phyloP scores from a whole-genome alignment of 352 stramenopile genomes.

The Globisporangium alternatum region DNA sequence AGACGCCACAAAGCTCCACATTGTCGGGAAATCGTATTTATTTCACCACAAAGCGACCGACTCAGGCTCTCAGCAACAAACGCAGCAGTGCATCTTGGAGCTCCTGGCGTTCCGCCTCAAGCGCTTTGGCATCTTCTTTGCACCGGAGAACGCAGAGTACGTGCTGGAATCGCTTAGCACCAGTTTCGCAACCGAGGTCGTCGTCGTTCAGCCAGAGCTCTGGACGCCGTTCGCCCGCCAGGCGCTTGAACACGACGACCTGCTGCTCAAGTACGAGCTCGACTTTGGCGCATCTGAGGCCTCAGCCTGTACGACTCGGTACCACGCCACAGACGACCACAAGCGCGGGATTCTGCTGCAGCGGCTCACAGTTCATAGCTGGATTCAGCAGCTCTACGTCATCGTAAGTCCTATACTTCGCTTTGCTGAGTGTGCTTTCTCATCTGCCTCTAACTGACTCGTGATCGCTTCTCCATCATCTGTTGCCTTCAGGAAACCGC shows the following conservation, averaged over 20 bases:
- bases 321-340: not conserved
- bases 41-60: constrained; percentile 33
- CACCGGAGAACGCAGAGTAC: constrained; percentile 22
- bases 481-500: constrained; percentile 2
- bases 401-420: constrained; percentile 17
- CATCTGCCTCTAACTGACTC: not conserved
- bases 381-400: constrained; percentile 25
- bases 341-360: not conserved
- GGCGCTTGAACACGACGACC: constrained; percentile 18
- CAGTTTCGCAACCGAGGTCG: not conserved
- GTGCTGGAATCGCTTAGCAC: constrained; percentile 2
- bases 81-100: constrained; percentile 10
- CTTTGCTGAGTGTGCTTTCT: not conserved
- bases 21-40: constrained; percentile 35
- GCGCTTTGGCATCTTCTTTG: constrained; percentile 35
- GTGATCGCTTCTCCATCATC: not conserved
- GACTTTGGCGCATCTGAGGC: constrained; percentile 1
- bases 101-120: constrained; percentile 23
- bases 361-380: constrained; percentile 17
- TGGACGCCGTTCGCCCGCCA: constrained; percentile 30
- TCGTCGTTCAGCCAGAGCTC: constrained; percentile 6
- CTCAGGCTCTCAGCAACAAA: not conserved
- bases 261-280: constrained; percentile 30
- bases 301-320: not conserved
- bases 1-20: constrained; percentile 1